These are phyloP conservation scores for Perilla frutescens DNA, from an alignment of 257 asterid genomes.

Conservation along the genomic window DNA sequence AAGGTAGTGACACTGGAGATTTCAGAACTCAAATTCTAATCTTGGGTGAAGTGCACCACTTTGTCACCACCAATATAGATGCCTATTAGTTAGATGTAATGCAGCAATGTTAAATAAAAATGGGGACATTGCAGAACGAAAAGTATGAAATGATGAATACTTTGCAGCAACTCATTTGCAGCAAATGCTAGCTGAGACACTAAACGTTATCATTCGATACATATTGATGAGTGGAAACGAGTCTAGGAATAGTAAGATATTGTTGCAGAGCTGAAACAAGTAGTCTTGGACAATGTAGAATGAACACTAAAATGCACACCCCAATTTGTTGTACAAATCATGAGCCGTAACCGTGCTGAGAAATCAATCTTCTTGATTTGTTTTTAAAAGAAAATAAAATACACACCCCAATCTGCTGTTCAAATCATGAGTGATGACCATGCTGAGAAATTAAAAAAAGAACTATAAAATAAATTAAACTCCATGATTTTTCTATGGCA, in stretches of 20 bases:
- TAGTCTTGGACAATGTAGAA: neutral
- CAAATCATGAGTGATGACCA: too few relatives aligned
- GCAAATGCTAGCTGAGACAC: neutral
- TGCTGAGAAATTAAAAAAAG: too few relatives aligned
- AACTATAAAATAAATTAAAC: too few relatives aligned
- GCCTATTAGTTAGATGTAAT: conserved; percentile 23
- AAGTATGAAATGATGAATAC: neutral
- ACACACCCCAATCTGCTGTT: too few relatives aligned
- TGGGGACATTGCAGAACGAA: neutral
- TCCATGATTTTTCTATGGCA: too few relatives aligned
- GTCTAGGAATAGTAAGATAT: neutral
- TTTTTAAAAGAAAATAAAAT: too few relatives aligned
- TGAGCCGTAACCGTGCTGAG: too few relatives aligned
- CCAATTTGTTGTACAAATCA: too few relatives aligned
- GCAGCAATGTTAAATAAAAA: neutral
- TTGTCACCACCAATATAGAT: conserved; percentile 33
- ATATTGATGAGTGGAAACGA: neutral
- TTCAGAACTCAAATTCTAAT: neutral
- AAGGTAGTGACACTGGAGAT: too few relatives aligned
- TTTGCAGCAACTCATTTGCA: neutral
- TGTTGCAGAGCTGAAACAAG: neutral
- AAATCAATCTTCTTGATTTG: too few relatives aligned
- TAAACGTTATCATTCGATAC: too few relatives aligned
- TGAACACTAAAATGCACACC: neutral
- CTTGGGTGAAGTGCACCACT: conserved; percentile 42